Evolutionary conservation across 768 basidiomycete species (phyloP), one percentile per base, ranked within the genome.

Genomic region (Lepiota venenata): DNA sequence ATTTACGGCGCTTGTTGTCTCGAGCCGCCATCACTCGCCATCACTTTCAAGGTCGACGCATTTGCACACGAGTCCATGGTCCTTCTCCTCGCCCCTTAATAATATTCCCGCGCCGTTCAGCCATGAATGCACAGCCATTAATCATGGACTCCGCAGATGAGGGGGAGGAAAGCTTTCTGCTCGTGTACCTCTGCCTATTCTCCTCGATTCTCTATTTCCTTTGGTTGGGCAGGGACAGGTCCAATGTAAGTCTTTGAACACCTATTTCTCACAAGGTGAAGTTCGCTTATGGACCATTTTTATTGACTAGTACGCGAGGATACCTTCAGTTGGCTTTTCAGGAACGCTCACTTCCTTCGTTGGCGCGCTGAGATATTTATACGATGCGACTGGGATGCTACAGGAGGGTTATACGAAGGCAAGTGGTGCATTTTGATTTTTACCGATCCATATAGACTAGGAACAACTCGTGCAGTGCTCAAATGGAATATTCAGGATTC

Each of bases 401-500:
- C 18, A 36, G 21, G 18, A 43, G 29, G 53, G 32, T n/a, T 47
- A 55, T 15, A 2, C 11, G 15, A 47, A 42, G 40, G 53, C 47
- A 15, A 42, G 46, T 25, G 4, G 12, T 45, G 8, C 2, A 18
- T n/a, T 35, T 8, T 21, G 11, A 4, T n/a, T 42, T 3, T 3
- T 14, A 21, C 8, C 0, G 15, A 40, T 15, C 15, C 21, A 16
- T 12, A 29, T 21, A n/a, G 4, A 21, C 27, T 35, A 25, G 14
- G 32, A 32, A 11, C 32, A 32, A 14, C 7, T 36, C 11, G n/a
- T 53, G 1, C 18, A 66, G 66, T 64, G 61, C 46, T 50, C 54
- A 37, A 61, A 63, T 47, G 51, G 55, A 7, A 55, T 61, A 9
- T 71, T 69, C 60, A 66, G 63, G 50, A 20, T 66, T 2, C 60